Evolutionary conservation across 192 early-diverging fungal genomes (phyloP).

Genomic region (Entomortierella lignicola): DNA sequence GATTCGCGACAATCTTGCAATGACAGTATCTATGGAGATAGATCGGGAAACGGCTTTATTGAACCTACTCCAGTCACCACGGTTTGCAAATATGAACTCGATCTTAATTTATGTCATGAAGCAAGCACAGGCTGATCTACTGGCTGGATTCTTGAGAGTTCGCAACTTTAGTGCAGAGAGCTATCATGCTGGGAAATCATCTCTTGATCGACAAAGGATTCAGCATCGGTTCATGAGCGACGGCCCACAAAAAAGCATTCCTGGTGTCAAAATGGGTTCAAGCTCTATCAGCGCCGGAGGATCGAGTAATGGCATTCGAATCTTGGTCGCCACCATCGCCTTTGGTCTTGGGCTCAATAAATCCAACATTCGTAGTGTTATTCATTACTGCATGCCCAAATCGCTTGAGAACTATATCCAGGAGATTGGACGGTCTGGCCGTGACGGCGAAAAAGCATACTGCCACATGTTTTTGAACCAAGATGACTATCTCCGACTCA

Average conservation of each 20-base stretch:
- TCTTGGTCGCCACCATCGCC: slow-evolving; percentile 80
- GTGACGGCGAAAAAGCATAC: slow-evolving; percentile 63
- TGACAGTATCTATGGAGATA: slow-evolving; percentile 63
- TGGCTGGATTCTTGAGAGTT: slow-evolving; percentile 75
- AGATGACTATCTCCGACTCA: slow-evolving; percentile 54
- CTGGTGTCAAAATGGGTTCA: neutral
- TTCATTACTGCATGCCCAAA: slow-evolving; percentile 78
- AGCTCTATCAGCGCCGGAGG: slow-evolving; percentile 7
- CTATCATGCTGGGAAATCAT: slow-evolving; percentile 82
- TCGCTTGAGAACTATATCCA: slow-evolving; percentile 83
- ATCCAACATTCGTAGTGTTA: slow-evolving; percentile 75
- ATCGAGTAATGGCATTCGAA: slow-evolving; percentile 57
- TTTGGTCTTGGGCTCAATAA: slow-evolving; percentile 85
- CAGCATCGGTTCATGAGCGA: slow-evolving; percentile 75
- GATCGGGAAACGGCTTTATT: slow-evolving; percentile 69
- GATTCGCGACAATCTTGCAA: slow-evolving; percentile 70
- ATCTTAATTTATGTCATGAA: slow-evolving; percentile 77
- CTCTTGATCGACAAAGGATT: slow-evolving; percentile 66
- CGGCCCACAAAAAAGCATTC: slow-evolving; percentile 17
- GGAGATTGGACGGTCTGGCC: slow-evolving; percentile 77
- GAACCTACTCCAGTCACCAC: slow-evolving; percentile 60
- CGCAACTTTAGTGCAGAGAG: slow-evolving; percentile 74
- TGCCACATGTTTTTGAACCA: slow-evolving; percentile 65
- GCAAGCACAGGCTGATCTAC: slow-evolving; percentile 72
- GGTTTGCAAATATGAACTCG: slow-evolving; percentile 63